A percentile compares a stretch with the other conserved stretches of the same genome.
Conservation (phyloP, 345 rosid species). For the Pelargonium nanum region DNA sequence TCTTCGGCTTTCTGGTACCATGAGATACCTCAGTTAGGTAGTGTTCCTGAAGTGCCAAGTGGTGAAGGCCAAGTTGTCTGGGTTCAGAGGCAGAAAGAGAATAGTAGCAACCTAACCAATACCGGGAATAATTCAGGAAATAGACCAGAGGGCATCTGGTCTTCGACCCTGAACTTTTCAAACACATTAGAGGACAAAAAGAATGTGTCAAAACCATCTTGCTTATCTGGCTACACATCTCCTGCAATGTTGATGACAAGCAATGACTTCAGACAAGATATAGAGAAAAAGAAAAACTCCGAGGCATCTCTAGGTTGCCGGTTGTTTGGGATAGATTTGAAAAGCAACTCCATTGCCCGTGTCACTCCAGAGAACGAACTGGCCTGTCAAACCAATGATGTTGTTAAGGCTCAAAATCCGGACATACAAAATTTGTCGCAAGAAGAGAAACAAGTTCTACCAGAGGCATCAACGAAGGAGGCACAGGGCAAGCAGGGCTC, state of each 20-base stretch:
- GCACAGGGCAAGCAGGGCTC: slow-evolving; percentile 47
- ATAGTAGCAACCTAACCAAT: slow-evolving; percentile 22
- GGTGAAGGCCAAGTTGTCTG: slow-evolving; percentile 30
- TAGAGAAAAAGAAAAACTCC: background rate
- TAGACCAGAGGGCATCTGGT: slow-evolving; percentile 38
- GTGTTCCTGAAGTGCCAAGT: slow-evolving; percentile 35
- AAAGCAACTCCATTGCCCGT: slow-evolving; percentile 23
- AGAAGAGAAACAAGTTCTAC: slow-evolving; percentile 45
- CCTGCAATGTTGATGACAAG: slow-evolving; percentile 20
- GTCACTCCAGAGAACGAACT: slow-evolving; percentile 15
- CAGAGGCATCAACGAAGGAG: slow-evolving; percentile 47
- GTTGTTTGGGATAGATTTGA: slow-evolving; percentile 73
- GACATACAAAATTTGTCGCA: slow-evolving; percentile 35
- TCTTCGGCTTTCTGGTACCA: slow-evolving; percentile 51
- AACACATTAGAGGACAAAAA: slow-evolving; percentile 46
- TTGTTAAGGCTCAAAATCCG: slow-evolving; percentile 42
- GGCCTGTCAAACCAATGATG: slow-evolving; percentile 20
- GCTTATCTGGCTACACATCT: background rate
- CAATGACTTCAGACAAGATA: slow-evolving; percentile 12
- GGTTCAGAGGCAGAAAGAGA: slow-evolving; percentile 38
- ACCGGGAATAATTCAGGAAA: slow-evolving; percentile 25
- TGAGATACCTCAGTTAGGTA: slow-evolving; percentile 33
- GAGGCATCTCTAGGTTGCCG: slow-evolving; percentile 24
- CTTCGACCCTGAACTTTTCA: slow-evolving; percentile 20
- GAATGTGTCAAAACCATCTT: slow-evolving; percentile 18